These are phyloP conservation scores for Trapa bicornis DNA, from an alignment of 345 rosid genomes.

Conservation along the genomic window DNA sequence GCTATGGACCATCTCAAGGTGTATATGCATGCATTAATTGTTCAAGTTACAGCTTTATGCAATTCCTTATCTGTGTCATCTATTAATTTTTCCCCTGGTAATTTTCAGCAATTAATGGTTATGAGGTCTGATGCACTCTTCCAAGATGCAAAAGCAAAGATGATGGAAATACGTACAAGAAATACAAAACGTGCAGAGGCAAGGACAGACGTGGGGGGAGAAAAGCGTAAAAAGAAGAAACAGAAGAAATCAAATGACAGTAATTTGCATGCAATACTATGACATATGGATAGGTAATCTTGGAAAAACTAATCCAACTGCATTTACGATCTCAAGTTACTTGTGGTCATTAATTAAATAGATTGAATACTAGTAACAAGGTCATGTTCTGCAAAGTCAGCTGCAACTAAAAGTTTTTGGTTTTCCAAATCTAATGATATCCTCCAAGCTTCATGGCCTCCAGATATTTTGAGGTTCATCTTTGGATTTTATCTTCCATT, in stretches of 20 bases:
- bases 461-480: not conserved
- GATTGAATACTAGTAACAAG: not conserved
- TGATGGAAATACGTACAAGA: conserved; percentile 45
- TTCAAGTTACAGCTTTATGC: not conserved
- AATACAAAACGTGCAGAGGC: conserved; percentile 44
- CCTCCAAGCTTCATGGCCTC: not conserved
- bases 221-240: conserved; percentile 47
- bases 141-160: conserved; percentile 59
- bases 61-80: not conserved
- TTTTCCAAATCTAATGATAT: too few relatives aligned
- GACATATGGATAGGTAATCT: not conserved
- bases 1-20: conserved; percentile 97
- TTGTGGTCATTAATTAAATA: not conserved
- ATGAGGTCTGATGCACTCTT: conserved; percentile 79
- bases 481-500: not conserved
- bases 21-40: not conserved
- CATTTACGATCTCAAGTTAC: not conserved
- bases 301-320: not conserved
- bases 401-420: not conserved
- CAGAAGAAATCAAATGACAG: conserved; percentile 31
- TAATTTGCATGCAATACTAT: conserved; percentile 1
- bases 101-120: conserved; percentile 74
- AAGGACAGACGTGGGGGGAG: conserved; percentile 37
- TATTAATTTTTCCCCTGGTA: not conserved
- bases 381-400: not conserved